These are phyloP conservation scores for Globisporangium cystogenes DNA, from an alignment of 352 stramenopile genomes.

Conservation along the genomic window DNA sequence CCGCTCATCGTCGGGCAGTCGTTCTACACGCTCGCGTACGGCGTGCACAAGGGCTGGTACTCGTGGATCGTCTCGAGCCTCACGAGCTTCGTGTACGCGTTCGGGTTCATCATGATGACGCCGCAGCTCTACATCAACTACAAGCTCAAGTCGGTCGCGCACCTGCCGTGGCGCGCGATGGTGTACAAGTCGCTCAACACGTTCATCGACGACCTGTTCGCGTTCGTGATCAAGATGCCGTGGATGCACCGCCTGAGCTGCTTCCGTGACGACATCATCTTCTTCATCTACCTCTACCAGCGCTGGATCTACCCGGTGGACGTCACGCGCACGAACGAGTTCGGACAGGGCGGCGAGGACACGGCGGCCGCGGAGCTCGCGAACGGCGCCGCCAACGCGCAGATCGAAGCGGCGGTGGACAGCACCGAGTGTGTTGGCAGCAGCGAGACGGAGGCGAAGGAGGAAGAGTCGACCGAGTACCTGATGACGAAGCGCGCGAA, in stretches of 20 bases:
- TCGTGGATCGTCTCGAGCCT: constrained; percentile 96
- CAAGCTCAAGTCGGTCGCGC: constrained; percentile 95
- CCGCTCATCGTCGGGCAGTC: constrained; percentile 92
- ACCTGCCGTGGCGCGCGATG: constrained; percentile 96
- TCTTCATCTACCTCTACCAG: constrained; percentile 99
- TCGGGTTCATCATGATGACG: constrained; percentile 99
- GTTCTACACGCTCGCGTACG: constrained; percentile 92
- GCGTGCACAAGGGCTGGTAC: constrained; percentile 96
- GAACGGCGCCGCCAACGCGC: neutral
- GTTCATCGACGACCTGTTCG: constrained; percentile 97
- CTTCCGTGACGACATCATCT: constrained; percentile 99
- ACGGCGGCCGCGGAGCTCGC: constrained; percentile 8
- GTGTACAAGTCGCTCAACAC: constrained; percentile 98
- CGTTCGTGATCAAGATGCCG: constrained; percentile 98
- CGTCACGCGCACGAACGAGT: constrained; percentile 91
- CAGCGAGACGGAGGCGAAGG: constrained; percentile 15
- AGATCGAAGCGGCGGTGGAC: constrained; percentile 7
- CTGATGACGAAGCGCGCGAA: constrained; percentile 44
- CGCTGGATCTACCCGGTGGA: constrained; percentile 96
- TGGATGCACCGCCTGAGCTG: constrained; percentile 97
- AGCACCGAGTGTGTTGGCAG: constrained; percentile 12
- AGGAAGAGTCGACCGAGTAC: constrained; percentile 39
- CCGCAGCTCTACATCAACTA: constrained; percentile 99
- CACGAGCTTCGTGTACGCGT: constrained; percentile 98
- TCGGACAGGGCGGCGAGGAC: constrained; percentile 72